Evolutionary conservation across 148 eudicot genomes (phyloP).

Genomic region (Drosera capensis): DNA sequence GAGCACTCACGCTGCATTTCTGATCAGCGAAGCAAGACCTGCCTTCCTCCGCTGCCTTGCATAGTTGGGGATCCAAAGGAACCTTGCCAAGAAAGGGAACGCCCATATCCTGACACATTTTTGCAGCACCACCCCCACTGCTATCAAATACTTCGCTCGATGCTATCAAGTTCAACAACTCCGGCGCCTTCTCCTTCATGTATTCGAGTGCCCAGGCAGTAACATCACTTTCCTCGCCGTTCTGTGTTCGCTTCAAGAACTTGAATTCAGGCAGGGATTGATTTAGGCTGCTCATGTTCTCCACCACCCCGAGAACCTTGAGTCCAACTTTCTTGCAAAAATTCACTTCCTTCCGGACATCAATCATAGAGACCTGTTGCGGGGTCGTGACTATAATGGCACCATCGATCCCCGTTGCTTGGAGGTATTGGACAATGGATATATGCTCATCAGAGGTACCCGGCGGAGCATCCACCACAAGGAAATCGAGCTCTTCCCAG

Average conservation of each 20-base stretch:
- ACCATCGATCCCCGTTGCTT: conserved; percentile 68
- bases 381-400: conserved; percentile 90
- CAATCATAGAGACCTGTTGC: conserved; percentile 77
- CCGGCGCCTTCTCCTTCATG: conserved; percentile 61
- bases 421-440: conserved; percentile 65
- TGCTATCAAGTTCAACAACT: conserved; percentile 42
- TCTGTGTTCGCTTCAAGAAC: conserved; percentile 29
- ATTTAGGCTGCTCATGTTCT: conserved; percentile 78
- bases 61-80: conserved; percentile 72
- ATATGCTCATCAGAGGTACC: conserved; percentile 92
- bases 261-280: conserved; percentile 37
- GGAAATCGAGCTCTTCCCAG: conserved; percentile 86
- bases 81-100: conserved; percentile 79
- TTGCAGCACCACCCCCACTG: conserved; percentile 68
- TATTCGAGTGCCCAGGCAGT: conserved; percentile 44
- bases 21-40: conserved; percentile 52
- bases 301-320: conserved; percentile 69
- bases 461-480: conserved; percentile 91
- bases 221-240: conserved; percentile 40
- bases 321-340: conserved; percentile 83
- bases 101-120: conserved; percentile 73
- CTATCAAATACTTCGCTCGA: conserved; percentile 70
- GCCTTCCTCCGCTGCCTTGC: conserved; percentile 92
- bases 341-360: conserved; percentile 71
- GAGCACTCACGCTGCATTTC: conserved; percentile 1